Base-by-base conservation (phyloP, 2,329 filamentous ascomycete species). In the Colletotrichum liaoningense region DNA sequence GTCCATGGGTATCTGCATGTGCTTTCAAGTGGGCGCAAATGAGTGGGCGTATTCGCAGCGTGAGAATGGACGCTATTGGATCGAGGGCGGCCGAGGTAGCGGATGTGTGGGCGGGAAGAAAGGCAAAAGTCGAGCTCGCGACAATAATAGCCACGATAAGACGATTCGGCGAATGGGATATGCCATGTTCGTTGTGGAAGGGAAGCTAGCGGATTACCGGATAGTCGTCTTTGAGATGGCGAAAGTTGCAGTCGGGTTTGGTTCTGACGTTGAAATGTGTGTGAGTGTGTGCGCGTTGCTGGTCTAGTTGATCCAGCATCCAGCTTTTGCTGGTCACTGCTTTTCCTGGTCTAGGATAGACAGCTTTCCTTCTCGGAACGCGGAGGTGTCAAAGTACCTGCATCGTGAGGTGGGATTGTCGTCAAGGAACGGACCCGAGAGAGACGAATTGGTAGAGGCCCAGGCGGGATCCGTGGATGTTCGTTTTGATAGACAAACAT, bases 1-100 rank as follows among this genome's bases (percentile, higher is more conserved):
- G 52, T 9, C 59, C 69, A 64, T 59, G 66, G 66, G 66, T 69
- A 54, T 22, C 69, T 72, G 52, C 57, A 69, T 60, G 55, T 65
- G 67, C 66, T 38, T 69, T 59, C 66, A 73, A 46, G 70, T 69
- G 66, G 66, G 66, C 59, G 59, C 30, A 42, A 66, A 66, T 60
- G 62, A 66, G 55, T 70, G 67, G 67, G 59, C 59, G 54, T 46
- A n/a, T 62, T 24, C 33, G 26, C 19, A 33, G 57, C 28, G 38
- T n/a, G 58, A 11, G 38, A 62, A 28, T 22, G 26, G 19, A n/a
- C 19, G 19, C 7, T 5, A 33, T 8, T 12, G n/a, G 49, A 22
- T n/a, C 49, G 28, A 55, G 46, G 38, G 38, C 46, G 30, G 46
- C 42, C 24, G 58, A 63, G 12, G 28, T 12, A 63, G 26, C 22